These are phyloP conservation scores for Irpex rosettiformis DNA, from an alignment of 1,284 basidiomycete species.

Conservation along the genomic window DNA sequence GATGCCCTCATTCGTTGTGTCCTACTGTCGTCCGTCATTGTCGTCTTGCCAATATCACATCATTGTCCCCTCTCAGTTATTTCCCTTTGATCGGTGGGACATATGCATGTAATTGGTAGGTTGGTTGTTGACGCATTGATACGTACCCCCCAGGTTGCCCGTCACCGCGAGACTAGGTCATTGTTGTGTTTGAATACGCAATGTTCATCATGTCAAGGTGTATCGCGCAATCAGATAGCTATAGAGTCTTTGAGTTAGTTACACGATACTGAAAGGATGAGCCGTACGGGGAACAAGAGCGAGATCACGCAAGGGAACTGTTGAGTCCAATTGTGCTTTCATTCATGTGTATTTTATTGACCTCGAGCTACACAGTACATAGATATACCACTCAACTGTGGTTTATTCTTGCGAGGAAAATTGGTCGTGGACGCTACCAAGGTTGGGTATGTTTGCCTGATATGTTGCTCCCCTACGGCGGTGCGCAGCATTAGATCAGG, in stretches of 20 bases:
- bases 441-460: background rate
- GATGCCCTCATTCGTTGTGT: background rate
- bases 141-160: background rate
- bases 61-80: background rate
- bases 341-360: too few species aligned
- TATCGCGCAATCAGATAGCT: background rate
- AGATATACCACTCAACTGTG: too few species aligned
- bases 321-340: too few species aligned
- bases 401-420: too few species aligned
- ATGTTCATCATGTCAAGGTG: background rate
- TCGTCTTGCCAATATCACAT: constrained; percentile 2
- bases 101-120: background rate
- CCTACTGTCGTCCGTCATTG: background rate
- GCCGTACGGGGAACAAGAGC: background rate
- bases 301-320: background rate
- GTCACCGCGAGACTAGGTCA: background rate
- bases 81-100: background rate
- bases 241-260: background rate
- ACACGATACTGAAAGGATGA: background rate
- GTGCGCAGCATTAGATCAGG: background rate
- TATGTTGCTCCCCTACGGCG: background rate
- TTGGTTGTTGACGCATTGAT: background rate
- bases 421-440: too few species aligned
- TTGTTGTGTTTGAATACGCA: background rate
- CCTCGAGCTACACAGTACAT: too few species aligned